Base-by-base conservation (phyloP, 805 yeast species). In the Helenozyma rhizophorensis region DNA sequence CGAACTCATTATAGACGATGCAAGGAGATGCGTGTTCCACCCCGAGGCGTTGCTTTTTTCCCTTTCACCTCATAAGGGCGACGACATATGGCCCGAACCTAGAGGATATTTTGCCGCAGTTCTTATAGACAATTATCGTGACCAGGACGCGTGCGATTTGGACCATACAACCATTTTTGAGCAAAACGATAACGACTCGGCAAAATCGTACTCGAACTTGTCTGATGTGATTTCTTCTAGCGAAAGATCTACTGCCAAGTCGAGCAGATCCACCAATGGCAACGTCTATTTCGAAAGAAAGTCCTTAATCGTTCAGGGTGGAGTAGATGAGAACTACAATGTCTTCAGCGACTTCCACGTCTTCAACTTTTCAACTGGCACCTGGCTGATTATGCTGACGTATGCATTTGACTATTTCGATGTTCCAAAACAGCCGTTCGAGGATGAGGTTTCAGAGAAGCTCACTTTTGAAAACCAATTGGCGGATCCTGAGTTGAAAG, bases 221-320 rank as follows among this genome's bases (percentile, higher is more conserved):
- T 17, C 19, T 6, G 19, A 17, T 8, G 8, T 17, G 5, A 6
- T 15, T 14, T 30, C 36, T n/a, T 9, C 16, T 7, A 25, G 36
- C 13, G 32, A 27, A 12, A 21, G 18, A 9, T 30, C 28, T 10
- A 23, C 16, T 10, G 14, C 14, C 4, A 15, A 6, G 24, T 36
- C 23, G 28, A 19, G 27, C 15, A 19, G 31, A 23, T 30, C 33
- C 14, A 8, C 19, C 25, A 11, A 21, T 28, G 30, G 35, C 0
- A 51, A 48, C 13, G 34, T 38, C 12, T 56, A 36, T 32, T 55
- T 61, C 33, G 40, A 45, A 14, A 53, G 50, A 14, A 60, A 56
- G 36, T 54, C 59, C 9, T 48, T 64, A 10, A 18, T 66, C 9
- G 42, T 66, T 7, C 72, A 66, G 23, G 72, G 72, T 1, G 72